Conservation (phyloP, 306 rosid species). For the Lotus japonicus region DNA sequence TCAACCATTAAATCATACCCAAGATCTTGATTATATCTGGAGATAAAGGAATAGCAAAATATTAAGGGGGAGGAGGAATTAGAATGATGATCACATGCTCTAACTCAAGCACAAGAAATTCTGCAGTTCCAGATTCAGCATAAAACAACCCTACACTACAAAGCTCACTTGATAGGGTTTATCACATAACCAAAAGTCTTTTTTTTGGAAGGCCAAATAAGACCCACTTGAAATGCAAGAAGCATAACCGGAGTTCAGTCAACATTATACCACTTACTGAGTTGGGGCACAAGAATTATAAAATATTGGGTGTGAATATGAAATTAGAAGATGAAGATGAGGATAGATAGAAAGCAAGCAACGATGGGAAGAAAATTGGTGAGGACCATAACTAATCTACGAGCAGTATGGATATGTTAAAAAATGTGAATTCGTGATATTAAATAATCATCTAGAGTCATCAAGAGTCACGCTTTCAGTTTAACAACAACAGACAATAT, state of each 20-base stretch:
- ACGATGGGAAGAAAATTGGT: background rate
- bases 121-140: background rate
- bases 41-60: too few relatives aligned
- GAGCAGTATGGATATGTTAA: conserved; percentile 27
- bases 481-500: conserved; percentile 9
- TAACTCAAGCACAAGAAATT: background rate
- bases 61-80: too few relatives aligned
- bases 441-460: conserved; percentile 16
- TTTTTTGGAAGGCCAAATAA: too few relatives aligned
- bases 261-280: background rate
- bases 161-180: conserved; percentile 30
- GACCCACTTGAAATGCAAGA: too few relatives aligned
- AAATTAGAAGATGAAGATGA: background rate
- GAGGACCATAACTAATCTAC: conserved; percentile 53
- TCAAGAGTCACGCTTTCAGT: conserved; percentile 49
- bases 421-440: conserved; percentile 29
- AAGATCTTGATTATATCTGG: too few relatives aligned
- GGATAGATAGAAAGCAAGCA: conserved; percentile 1
- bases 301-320: background rate
- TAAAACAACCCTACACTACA: background rate
- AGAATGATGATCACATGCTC: background rate
- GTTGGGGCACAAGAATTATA: conserved; percentile 20
- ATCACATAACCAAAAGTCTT: conserved; percentile 20
- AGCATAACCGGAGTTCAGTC: conserved; percentile 11
- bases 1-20: too few relatives aligned